phyloP scores from a whole-genome alignment of 2,329 filamentous ascomycete species.

The Colletotrichum lupini region DNA sequence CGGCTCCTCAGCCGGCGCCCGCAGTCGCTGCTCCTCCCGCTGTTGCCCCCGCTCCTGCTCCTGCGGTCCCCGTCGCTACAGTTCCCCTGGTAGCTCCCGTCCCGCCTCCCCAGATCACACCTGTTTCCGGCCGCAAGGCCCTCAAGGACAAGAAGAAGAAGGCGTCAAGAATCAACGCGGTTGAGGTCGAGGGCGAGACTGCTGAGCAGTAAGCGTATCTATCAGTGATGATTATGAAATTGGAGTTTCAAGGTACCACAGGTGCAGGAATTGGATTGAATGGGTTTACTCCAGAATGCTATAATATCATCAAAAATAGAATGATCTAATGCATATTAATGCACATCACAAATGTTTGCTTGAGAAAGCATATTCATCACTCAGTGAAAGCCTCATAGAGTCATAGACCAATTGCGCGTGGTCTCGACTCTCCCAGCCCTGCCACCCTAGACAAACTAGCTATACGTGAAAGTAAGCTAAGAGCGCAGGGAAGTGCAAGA shows the following conservation, averaged over 20 bases:
- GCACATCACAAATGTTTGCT: neutral
- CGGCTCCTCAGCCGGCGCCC: constrained; percentile 1
- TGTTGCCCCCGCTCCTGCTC: neutral
- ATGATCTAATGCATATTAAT: neutral
- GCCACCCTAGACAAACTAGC: neutral
- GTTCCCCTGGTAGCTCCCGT: neutral
- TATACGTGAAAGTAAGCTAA: neutral
- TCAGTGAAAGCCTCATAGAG: neutral
- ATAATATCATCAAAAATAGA: constrained; percentile 21
- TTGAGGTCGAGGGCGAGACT: neutral
- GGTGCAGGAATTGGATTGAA: neutral
- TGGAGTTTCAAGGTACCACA: constrained; percentile 22
- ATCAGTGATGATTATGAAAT: constrained; percentile 3
- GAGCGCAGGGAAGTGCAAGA: neutral
- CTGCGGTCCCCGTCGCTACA: constrained; percentile 8
- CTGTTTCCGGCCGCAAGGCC: constrained; percentile 11
- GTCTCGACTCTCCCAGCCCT: no score
- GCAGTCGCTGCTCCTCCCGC: neutral
- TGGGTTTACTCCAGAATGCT: neutral
- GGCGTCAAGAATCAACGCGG: neutral
- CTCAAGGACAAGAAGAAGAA: constrained; percentile 23
- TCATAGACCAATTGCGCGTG: neutral
- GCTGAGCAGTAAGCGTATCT: neutral
- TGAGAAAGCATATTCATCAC: neutral
- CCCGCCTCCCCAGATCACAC: constrained; percentile 18